Percentiles rank a stretch among this genome's conserved stretches.
These are phyloP conservation scores for Asterochloris erici DNA, from an alignment of 139 green algal genomes.

Conservation along the genomic window DNA sequence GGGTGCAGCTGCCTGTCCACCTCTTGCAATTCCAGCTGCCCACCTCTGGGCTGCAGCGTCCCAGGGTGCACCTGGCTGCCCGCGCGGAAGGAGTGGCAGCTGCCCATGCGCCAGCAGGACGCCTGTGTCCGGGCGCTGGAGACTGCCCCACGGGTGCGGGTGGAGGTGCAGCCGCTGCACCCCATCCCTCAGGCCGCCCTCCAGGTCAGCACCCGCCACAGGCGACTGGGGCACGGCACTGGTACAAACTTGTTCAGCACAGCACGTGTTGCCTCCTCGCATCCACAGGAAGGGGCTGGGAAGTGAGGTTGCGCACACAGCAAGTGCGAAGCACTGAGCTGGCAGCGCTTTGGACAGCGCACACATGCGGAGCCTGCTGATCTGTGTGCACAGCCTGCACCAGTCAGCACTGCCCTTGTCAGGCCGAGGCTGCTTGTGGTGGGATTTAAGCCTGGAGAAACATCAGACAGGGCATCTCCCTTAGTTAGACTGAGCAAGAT, in stretches of 20 bases:
- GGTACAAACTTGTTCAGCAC: background rate
- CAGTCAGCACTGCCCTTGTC: too few species aligned
- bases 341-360: background rate
- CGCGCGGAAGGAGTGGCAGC: background rate
- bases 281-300: background rate
- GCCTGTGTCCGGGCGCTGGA: background rate
- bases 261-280: background rate
- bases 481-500: too few species aligned
- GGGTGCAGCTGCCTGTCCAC: too few species aligned
- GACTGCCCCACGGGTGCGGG: background rate
- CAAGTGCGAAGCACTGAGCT: background rate
- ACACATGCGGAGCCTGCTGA: background rate
- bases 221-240: background rate
- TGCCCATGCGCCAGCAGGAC: constrained; percentile 1
- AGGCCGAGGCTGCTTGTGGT: too few species aligned
- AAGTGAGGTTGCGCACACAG: background rate
- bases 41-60: too few species aligned
- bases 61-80: too few species aligned
- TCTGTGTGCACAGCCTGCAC: background rate
- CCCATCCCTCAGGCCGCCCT: constrained; percentile 1
- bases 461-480: too few species aligned
- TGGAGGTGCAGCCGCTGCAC: constrained; percentile 9
- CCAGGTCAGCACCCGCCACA: background rate
- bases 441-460: too few species aligned
- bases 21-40: too few species aligned